Evolutionary conservation across 345 rosid species (phyloP), one percentile per base, ranked within the genome.

Genomic region (Brassica cretica): DNA sequence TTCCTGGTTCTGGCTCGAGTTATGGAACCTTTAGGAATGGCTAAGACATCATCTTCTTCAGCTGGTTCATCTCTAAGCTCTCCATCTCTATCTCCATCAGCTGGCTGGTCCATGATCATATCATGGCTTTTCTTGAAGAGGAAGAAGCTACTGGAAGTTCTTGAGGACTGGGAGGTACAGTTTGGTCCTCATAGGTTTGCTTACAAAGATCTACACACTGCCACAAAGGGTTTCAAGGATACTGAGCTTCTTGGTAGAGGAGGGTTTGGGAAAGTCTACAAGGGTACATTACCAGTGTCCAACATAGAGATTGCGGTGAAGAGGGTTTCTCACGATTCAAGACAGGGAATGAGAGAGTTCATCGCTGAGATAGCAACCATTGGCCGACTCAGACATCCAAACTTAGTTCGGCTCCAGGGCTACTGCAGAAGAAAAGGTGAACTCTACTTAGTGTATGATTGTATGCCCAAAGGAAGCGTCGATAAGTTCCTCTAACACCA

Each of bases 211-310:
- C 2, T 35, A 2, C 0, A 35, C 41, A 35, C 9, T 35, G 41
- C 41, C 41, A 35, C 41, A 35, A 35, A 35, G 41, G 41, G 41
- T 35, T 35, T 35, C 41, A 35, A 35, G 41, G 9, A 35, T 8
- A 35, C 9, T 8, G 41, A 83, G 25, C 49, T 84, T 64, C 63
- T 64, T 77, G 94, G 49, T 41, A 41, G 8, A 10, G 49, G 49
- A 41, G 49, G 49, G 49, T 41, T 41, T 41, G 49, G 46, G 12
- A 39, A 39, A 39, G 12, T 39, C 46, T 39, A 39, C 12, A 39
- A 39, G 12, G 49, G 49, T 41, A 3, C 49, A 10, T 41, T 41
- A 41, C 14, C 49, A 2, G 14, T 9, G 12, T 41, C 49, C 5
- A 10, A 10, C 14, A 41, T 9, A 41, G 49, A 41, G 14, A 41